Evolutionary conservation across 768 basidiomycete genomes (phyloP).

Genomic region (Nidularia sp.): DNA sequence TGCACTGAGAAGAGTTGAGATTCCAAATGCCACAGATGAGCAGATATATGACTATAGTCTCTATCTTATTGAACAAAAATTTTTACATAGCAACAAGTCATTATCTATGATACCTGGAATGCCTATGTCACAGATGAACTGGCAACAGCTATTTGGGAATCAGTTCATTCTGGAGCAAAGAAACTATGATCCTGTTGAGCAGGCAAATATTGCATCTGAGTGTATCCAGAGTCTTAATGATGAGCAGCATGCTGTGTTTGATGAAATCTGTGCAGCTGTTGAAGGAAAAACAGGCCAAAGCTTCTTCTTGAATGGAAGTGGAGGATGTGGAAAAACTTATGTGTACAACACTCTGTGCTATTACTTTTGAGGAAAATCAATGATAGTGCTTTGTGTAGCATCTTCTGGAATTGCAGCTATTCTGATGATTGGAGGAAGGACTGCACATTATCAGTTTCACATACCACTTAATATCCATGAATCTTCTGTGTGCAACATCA

Average conservation of each 20-base stretch:
- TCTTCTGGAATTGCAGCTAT: conserved; percentile 46
- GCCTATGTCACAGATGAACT: conserved; percentile 18
- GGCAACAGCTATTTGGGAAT: conserved; percentile 15
- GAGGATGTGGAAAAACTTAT: conserved; percentile 44
- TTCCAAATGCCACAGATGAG: conserved; percentile 16
- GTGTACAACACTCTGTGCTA: conserved; percentile 30
- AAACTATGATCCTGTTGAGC: conserved; percentile 13
- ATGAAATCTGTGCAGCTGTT: conserved; percentile 22
- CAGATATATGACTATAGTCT: conserved; percentile 38
- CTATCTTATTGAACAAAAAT: conserved; percentile 25
- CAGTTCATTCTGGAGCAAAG: conserved; percentile 10
- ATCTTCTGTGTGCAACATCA: conserved; percentile 5
- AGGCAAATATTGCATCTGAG: conserved; percentile 5
- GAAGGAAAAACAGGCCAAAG: conserved; percentile 6
- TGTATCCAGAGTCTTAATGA: conserved; percentile 17
- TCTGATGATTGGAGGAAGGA: conserved; percentile 37
- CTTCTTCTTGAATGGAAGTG: conserved; percentile 41
- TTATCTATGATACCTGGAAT: conserved; percentile 20
- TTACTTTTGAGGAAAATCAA: conserved; percentile 13
- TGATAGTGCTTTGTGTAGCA: conserved; percentile 43
- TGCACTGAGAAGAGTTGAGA: conserved; percentile 9
- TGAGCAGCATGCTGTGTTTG: conserved; percentile 23
- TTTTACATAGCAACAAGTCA: conserved; percentile 13
- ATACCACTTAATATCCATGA: conserved; percentile 34
- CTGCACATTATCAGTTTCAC: conserved; percentile 45